Base-by-base conservation (phyloP, 495 filamentous ascomycete species). In the Letharia lupina region DNA sequence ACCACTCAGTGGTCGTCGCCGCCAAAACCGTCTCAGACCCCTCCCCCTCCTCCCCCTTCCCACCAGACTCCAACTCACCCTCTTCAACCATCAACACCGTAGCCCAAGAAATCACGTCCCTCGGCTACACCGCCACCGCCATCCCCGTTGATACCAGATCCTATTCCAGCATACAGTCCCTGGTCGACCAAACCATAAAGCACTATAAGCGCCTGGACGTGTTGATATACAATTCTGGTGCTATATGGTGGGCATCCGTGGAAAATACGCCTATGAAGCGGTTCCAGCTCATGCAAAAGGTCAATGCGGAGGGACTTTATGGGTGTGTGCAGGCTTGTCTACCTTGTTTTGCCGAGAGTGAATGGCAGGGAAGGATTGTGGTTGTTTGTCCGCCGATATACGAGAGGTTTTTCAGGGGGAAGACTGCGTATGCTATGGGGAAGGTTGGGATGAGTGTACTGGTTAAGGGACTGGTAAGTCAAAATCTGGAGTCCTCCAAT, bases 361-460 rank as follows among this genome's bases (percentile, higher is more conserved):
- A 73, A 5, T 81, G 81, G 75, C 81, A 77, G 41, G 89, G 83
- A 0, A 69, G 91, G 9, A 84, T 95, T 60, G 79, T 95, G 60
- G 91, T 95, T 54, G 89, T 96, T 33, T 88, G 85, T 65, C 91
- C 91, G 56, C 91, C 91, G 0, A 92, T 96, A 64, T 95, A 95
- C 70, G 87, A 83, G 58, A 80, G 91, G 23, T 95, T 95, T 73
- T 93, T 93, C 71, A 74, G 89, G 4, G 91, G 91, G 13, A 95
- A 96, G 81, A 90, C 89, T 1, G 89, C 87, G 23, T 95, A 95
- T 77, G 91, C 91, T 0, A 87, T 94, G 80, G 89, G 89, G 61
- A 96, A 96, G 72, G 84, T 93, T 20, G 89, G 79, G 20, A 96
- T 96, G 91, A 87, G 83, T 73, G 88, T 93, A 20, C 70, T 95